Evolutionary conservation across 1,284 basidiomycete species (phyloP).

Genomic region (Athelia sp.): DNA sequence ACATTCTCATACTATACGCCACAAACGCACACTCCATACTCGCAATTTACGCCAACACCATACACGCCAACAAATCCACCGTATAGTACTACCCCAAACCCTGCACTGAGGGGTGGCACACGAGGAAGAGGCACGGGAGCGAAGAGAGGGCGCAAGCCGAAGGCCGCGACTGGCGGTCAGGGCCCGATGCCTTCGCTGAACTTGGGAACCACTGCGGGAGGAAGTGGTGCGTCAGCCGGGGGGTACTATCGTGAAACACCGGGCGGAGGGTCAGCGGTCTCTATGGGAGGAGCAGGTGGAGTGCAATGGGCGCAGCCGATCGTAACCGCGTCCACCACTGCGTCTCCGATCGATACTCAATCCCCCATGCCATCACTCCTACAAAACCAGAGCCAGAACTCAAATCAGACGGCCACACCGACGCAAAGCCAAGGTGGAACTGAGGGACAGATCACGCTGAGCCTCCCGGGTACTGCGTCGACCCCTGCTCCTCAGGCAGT

Average conservation of each 20-base stretch:
- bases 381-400: too few species aligned
- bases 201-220: background rate
- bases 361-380: too few species aligned
- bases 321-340: slow-evolving; percentile 3
- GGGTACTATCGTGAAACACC: too few species aligned
- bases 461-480: slow-evolving; percentile 15
- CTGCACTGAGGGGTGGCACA: too few species aligned
- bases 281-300: too few species aligned
- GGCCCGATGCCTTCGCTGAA: slow-evolving; percentile 1
- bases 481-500: slow-evolving; percentile 2
- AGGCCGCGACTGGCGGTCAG: slow-evolving; percentile 1
- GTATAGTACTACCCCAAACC: too few species aligned
- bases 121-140: background rate
- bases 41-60: too few species aligned
- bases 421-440: too few species aligned
- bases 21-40: too few species aligned
- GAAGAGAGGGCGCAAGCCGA: slow-evolving; percentile 5
- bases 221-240: background rate
- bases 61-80: background rate
- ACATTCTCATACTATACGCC: too few species aligned
- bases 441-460: slow-evolving; percentile 7
- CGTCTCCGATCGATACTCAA: slow-evolving; percentile 8
- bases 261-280: too few species aligned
- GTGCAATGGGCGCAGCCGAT: background rate
- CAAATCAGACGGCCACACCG: too few species aligned